Conservation (phyloP, 139 green algal genomes). For the Chlorella sp. region DNA sequence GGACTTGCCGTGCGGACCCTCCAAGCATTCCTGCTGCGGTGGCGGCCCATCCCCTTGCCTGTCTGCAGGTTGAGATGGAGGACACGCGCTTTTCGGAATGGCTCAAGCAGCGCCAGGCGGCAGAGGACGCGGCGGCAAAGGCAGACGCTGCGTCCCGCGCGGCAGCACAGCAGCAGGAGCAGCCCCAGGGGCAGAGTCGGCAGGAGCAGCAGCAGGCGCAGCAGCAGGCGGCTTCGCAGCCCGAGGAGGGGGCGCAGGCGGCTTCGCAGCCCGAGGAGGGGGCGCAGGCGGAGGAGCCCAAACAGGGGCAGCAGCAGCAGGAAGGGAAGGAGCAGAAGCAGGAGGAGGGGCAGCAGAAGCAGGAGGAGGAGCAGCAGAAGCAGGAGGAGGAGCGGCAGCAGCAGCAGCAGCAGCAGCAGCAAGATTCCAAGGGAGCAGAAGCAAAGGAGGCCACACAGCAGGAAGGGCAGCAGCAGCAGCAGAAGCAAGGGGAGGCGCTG, state of each 20-base stretch:
- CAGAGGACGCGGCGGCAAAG: background rate
- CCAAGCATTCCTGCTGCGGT: no score
- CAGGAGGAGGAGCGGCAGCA: background rate
- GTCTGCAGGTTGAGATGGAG: background rate
- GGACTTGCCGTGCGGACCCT: no score
- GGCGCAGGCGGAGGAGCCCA: background rate
- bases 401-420: background rate
- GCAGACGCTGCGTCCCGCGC: background rate
- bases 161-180: background rate
- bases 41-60: no score
- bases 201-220: background rate
- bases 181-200: background rate
- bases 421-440: background rate
- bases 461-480: background rate
- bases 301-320: slow-evolving; percentile 1
- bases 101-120: background rate
- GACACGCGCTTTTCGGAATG: background rate
- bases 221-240: background rate
- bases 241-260: background rate
- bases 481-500: background rate
- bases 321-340: no score
- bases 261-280: background rate
- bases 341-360: background rate
- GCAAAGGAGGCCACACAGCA: background rate
- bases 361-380: background rate